These are phyloP conservation scores for Trichopus zeylanicus DNA, from an alignment of 116 monocot species.

Conservation along the genomic window DNA sequence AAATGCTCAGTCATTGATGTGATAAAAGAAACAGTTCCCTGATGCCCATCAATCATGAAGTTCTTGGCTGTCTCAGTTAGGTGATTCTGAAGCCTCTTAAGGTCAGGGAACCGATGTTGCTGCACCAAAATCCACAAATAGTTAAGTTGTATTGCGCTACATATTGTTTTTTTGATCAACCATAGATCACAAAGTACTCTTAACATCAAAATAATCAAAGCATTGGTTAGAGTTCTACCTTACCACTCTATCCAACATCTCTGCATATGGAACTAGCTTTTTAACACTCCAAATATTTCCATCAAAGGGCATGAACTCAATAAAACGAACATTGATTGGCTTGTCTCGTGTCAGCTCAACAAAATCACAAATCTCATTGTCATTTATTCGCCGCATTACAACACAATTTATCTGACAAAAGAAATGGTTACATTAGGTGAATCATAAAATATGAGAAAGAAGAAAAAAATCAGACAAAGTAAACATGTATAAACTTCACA, in stretches of 20 bases:
- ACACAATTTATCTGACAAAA: slow-evolving; percentile 86
- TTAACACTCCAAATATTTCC: slow-evolving; percentile 97
- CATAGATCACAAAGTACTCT: background rate
- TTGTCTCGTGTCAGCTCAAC: slow-evolving; percentile 83
- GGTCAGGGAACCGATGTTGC: slow-evolving; percentile 31
- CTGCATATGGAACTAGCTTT: slow-evolving; percentile 92
- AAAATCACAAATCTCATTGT: slow-evolving; percentile 95
- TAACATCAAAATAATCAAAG: slow-evolving; percentile 1
- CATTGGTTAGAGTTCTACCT: slow-evolving; percentile 52
- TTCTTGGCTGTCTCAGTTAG: slow-evolving; percentile 89
- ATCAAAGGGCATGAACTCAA: slow-evolving; percentile 99
- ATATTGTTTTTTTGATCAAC: too few relatives aligned
- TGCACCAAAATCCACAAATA: slow-evolving; percentile 20
- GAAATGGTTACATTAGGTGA: background rate
- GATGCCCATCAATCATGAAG: slow-evolving; percentile 74
- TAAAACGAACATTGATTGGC: slow-evolving; percentile 88
- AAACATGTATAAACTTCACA: background rate
- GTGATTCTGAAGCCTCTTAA: slow-evolving; percentile 65
- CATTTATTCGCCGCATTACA: slow-evolving; percentile 91
- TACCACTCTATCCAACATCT: slow-evolving; percentile 99
- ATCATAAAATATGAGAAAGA: background rate
- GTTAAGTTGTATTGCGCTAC: background rate
- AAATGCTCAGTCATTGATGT: slow-evolving; percentile 98
- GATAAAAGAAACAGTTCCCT: slow-evolving; percentile 86
- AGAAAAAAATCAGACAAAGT: background rate